Percentiles rank a stretch among this genome's conserved stretches.
Evolutionary conservation across 108 stramenopile genomes (phyloP).

Genomic region (Mediolabrus comicus): DNA sequence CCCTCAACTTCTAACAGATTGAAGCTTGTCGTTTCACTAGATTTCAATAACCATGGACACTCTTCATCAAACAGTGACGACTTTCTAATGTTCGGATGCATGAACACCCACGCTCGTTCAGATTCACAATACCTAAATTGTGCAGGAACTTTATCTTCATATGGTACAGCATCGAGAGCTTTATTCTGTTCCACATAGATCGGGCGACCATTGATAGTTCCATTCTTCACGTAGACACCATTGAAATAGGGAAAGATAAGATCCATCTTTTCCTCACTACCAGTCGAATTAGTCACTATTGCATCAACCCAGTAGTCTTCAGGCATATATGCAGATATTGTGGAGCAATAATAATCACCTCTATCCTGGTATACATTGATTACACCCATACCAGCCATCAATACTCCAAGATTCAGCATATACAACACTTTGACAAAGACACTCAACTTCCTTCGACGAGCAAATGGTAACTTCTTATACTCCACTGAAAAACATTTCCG

Average conservation of each 20-base stretch:
- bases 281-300: neutral
- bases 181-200: slow-evolving; percentile 35
- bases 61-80: neutral
- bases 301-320: slow-evolving; percentile 30
- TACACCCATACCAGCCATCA: slow-evolving; percentile 18
- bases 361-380: slow-evolving; percentile 7
- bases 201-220: slow-evolving; percentile 8
- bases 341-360: slow-evolving; percentile 8
- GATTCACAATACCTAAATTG: slow-evolving; percentile 29
- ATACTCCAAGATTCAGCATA: slow-evolving; percentile 12
- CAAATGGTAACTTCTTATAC: slow-evolving; percentile 20
- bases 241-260: slow-evolving; percentile 40
- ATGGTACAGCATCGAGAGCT: neutral
- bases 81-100: neutral
- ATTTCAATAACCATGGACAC: slow-evolving; percentile 31
- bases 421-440: slow-evolving; percentile 21
- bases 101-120: slow-evolving; percentile 31
- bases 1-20: slow-evolving; percentile 20
- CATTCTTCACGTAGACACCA: slow-evolving; percentile 26
- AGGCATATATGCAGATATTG: slow-evolving; percentile 8
- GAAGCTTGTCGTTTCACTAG: slow-evolving; percentile 9
- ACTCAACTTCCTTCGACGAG: slow-evolving; percentile 15
- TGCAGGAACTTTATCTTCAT: slow-evolving; percentile 8
- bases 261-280: neutral
- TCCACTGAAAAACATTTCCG: slow-evolving; percentile 16